Base-by-base conservation (phyloP, 371 early-diverging fungal genomes). In the Apophysomyces sp. region DNA sequence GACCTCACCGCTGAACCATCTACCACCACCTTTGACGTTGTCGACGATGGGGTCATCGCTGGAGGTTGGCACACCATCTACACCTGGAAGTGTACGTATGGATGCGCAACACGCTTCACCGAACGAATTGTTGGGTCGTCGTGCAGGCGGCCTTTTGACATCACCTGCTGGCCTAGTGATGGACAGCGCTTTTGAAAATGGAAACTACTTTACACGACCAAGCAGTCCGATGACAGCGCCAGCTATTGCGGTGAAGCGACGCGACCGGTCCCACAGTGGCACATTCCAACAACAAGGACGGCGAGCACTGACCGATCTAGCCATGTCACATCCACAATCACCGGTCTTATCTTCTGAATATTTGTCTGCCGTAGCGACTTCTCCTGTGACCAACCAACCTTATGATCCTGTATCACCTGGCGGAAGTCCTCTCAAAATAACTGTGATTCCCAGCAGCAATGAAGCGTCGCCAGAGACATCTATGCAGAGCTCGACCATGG, bases 1-100 rank as follows among this genome's bases (percentile, higher is more conserved):
- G 0, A 85, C 85, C 0, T 77, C 83, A 0, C 84, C 83, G 24
- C 60, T 62, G 0, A 81, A 76, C 26, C 76, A 77, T 7, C 72
- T 71, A 34, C 61, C 71, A 2, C 74, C 71, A 8, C 16, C 55
- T 21, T 44, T 57, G n/a, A 44, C 49, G 9, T 16, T 21, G 9
- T 44, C 44, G 0, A 44, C 49, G 4, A 9, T 44, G 3, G 49
- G 21, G 24, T 44, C 49, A 1, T 21, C 49, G 26, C 16, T 57
- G 12, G 57, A 58, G 15, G 6, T 15, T 7, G 26, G 40, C 31
- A 66, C 61, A 16, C 58, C 65, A 26, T 37, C 60, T 3, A 65
- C 65, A 31, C 65, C 65, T n/a, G 56, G 60, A 1, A 56, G 57
- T 40, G 55, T 59, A 4, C 65, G 49, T 44, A 16, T 21, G 24